phyloP scores from a whole-genome alignment of 208 protist species.

The Acanthamoeba triangularis region DNA sequence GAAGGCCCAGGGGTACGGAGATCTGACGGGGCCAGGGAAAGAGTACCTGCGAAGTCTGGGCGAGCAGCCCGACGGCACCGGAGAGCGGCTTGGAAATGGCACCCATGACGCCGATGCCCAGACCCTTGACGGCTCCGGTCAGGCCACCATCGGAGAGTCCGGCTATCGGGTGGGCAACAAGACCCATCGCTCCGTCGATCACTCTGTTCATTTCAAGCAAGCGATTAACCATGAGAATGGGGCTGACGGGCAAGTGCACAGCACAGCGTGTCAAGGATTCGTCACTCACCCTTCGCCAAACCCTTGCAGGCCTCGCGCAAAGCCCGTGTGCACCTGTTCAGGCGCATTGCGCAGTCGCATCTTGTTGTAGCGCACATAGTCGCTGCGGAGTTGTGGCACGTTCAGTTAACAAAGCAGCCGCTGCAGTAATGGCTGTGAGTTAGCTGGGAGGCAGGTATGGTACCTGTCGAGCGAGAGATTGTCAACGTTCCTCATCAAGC shows the following conservation, averaged over 20 bases:
- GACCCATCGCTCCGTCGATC: constrained; percentile 58
- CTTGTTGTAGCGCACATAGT: constrained; percentile 65
- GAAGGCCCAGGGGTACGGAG: too few species aligned
- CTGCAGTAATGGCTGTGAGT: background rate
- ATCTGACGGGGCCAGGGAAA: background rate
- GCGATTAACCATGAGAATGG: background rate
- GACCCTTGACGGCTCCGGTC: constrained; percentile 28
- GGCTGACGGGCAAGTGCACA: background rate
- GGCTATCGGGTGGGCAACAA: constrained; percentile 48
- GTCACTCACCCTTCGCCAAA: constrained; percentile 45
- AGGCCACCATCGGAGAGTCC: constrained; percentile 61
- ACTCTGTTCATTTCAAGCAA: background rate
- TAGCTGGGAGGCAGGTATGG: background rate
- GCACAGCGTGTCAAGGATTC: background rate
- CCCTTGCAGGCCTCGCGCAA: constrained; percentile 55
- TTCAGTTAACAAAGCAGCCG: background rate
- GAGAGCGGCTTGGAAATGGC: constrained; percentile 73
- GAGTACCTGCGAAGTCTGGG: constrained; percentile 51
- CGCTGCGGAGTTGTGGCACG: background rate
- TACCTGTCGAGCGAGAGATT: constrained; percentile 32
- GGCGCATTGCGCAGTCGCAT: constrained; percentile 29
- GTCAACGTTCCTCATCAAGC: constrained; percentile 45
- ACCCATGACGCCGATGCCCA: constrained; percentile 61
- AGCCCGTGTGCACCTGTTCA: constrained; percentile 29
- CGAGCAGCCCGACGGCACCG: constrained; percentile 51